Percentiles rank a stretch among this genome's conserved stretches.
Conservation (phyloP, 306 rosid species). For the Medicago ruthenica region DNA sequence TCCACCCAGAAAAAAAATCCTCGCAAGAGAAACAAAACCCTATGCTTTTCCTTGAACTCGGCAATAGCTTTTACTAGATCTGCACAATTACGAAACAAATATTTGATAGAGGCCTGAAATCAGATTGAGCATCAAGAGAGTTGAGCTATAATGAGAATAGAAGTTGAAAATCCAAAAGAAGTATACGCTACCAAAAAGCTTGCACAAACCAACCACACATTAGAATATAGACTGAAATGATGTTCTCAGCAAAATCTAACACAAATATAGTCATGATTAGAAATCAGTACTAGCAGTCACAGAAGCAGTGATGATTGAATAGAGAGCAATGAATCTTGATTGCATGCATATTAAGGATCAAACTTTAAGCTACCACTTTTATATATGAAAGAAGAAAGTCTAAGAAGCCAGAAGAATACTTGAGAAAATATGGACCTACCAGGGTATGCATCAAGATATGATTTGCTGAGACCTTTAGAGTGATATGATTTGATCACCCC, state of each 20-base stretch:
- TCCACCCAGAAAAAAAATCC: constrained; percentile 80
- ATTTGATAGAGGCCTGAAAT: constrained; percentile 5
- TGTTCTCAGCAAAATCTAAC: neutral
- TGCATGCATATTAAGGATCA: neutral
- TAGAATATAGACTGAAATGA: constrained; percentile 17
- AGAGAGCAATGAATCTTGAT: constrained; percentile 1
- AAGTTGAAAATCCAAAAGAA: constrained; percentile 12
- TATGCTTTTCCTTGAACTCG: constrained; percentile 45
- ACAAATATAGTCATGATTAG: neutral
- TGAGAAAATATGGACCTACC: constrained; percentile 58
- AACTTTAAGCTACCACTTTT: constrained; percentile 1
- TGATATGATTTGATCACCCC: constrained; percentile 41
- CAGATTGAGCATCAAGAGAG: constrained; percentile 12
- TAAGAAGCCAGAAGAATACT: constrained; percentile 4
- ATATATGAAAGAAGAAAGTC: neutral
- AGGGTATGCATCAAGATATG: constrained; percentile 57
- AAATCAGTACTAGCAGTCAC: neutral
- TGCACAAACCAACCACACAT: constrained; percentile 26
- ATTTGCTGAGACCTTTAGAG: constrained; percentile 35
- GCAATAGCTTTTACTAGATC: constrained; percentile 52
- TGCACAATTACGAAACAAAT: constrained; percentile 49
- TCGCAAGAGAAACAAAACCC: constrained; percentile 68
- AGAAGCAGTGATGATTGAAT: neutral
- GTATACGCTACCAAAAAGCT: constrained; percentile 12
- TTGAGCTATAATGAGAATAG: neutral